Percentiles rank a stretch among this genome's conserved stretches.
Conservation (phyloP, 345 rosid genomes). For the Lepidium africanum region DNA sequence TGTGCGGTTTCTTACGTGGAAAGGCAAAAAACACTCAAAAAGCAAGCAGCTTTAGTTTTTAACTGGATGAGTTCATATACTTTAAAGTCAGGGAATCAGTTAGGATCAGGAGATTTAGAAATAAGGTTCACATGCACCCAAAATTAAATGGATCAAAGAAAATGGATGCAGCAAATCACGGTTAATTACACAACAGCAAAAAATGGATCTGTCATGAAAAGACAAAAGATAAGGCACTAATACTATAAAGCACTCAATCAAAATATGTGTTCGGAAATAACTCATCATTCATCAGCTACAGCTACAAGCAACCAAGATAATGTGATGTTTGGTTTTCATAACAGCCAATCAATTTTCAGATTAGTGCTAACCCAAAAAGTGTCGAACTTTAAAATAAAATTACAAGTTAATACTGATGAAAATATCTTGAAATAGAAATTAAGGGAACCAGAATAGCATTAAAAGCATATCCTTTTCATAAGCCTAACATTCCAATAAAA, state of each 20-base stretch:
- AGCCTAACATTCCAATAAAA: slow-evolving; percentile 22
- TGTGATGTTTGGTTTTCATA: slow-evolving; percentile 14
- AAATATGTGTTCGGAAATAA: not conserved
- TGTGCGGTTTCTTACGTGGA: slow-evolving; percentile 28
- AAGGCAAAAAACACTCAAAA: slow-evolving; percentile 23
- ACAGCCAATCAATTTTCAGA: slow-evolving; percentile 23
- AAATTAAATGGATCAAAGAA: not conserved
- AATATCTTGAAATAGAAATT: slow-evolving; percentile 8
- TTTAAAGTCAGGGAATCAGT: slow-evolving; percentile 19
- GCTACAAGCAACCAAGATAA: slow-evolving; percentile 9
- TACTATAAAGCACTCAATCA: slow-evolving; percentile 11
- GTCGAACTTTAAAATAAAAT: not conserved
- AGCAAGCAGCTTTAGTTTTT: slow-evolving; percentile 24
- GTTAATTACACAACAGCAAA: slow-evolving; percentile 10
- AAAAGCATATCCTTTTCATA: slow-evolving; percentile 22
- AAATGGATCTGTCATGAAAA: not conserved
- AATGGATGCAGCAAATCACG: slow-evolving; percentile 22
- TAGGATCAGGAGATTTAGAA: slow-evolving; percentile 14
- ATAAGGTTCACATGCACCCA: slow-evolving; percentile 27
- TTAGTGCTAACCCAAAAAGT: slow-evolving; percentile 4
- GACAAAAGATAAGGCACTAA: slow-evolving; percentile 3
- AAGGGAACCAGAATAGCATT: slow-evolving; percentile 15
- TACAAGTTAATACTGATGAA: not conserved
- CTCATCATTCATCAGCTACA: slow-evolving; percentile 15
- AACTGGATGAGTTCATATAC: slow-evolving; percentile 20